Percentiles rank a stretch among this genome's conserved stretches.
Evolutionary conservation across 1,139 yeast genomes (phyloP).

Genomic region (Suhomyces coccinellae): DNA sequence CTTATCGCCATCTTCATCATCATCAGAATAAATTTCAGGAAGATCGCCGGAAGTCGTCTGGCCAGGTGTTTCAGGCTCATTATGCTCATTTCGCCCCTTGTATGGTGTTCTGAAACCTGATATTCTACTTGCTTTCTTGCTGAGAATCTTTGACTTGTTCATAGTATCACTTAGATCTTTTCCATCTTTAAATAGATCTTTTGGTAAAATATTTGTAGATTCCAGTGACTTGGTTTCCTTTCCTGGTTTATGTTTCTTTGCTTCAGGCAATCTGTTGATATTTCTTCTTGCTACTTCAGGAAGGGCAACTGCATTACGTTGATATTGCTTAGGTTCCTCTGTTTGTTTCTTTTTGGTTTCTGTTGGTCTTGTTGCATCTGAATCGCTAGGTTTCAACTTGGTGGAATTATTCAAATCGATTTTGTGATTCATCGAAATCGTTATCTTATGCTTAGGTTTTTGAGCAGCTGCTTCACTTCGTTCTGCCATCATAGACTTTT

Average conservation of each 20-base stretch:
- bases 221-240: conserved; percentile 8
- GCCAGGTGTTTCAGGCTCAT: conserved; percentile 2
- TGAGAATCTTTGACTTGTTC: conserved; percentile 7
- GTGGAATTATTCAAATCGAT: conserved; percentile 16
- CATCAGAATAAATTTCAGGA: conserved; percentile 55
- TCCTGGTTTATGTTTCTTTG: conserved; percentile 6
- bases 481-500: conserved; percentile 35
- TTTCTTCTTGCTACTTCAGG: conserved; percentile 40
- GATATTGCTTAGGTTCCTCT: neutral
- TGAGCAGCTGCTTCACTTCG: conserved; percentile 31
- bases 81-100: neutral
- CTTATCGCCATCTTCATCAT: conserved; percentile 49
- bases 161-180: conserved; percentile 2
- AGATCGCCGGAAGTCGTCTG: conserved; percentile 20
- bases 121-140: conserved; percentile 10
- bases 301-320: conserved; percentile 35
- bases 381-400: neutral
- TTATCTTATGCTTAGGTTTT: conserved; percentile 32
- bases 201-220: conserved; percentile 11
- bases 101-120: conserved; percentile 9
- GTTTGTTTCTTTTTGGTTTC: neutral
- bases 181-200: conserved; percentile 3
- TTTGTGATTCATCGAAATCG: conserved; percentile 31
- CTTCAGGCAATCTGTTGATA: conserved; percentile 9
- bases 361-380: neutral